Evolutionary conservation across 139 green algal species (phyloP), one percentile per base, ranked within the genome.

Genomic region (Edaphochlamys debaryana): DNA sequence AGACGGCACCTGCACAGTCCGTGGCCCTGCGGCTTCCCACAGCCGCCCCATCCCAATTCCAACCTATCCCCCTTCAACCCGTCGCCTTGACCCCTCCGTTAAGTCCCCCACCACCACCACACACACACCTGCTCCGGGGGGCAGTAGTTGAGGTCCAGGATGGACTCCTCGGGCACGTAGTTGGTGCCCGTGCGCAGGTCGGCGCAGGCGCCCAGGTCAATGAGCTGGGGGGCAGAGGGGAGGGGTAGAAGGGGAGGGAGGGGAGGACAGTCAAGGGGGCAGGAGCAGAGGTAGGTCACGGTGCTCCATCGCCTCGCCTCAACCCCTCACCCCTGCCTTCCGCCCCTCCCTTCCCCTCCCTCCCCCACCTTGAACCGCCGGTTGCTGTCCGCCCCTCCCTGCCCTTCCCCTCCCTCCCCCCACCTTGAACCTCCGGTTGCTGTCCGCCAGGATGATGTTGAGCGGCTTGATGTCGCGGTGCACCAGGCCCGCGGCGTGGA

Each of bases 381-480:
- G n/a, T n/a, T n/a, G n/a, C n/a, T n/a, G n/a, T n/a, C n/a, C n/a
- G n/a, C n/a, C n/a, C n/a, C n/a, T n/a, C n/a, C n/a, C n/a, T n/a
- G n/a, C n/a, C n/a, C n/a, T n/a, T n/a, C n/a, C n/a, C n/a, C n/a
- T n/a, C n/a, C n/a, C n/a, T n/a, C n/a, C n/a, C n/a, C 67, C 36
- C 36, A 84, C 78, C 66, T 98, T 93, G 75, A 95, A 91, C 0
- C 84, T 80, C 38, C 63, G 68, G 38, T 85, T 56, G 38, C 89
- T 63, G 63, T 97, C 94, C 22, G 88, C 87, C 52, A 96, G 91
- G 67, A 98, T 93, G 71, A 98, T 91, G 89, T 98, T 98, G 37
- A 92, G 81, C 30, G 95, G 96, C 91, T 98, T 98, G 42, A 98
- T 88, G 80, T 98, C 96, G 19, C 96, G 90, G 91, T 98, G 96